Evolutionary conservation across 139 green algal species (phyloP), one percentile per base, ranked within the genome.

Genomic region (Dunaliella primolecta): DNA sequence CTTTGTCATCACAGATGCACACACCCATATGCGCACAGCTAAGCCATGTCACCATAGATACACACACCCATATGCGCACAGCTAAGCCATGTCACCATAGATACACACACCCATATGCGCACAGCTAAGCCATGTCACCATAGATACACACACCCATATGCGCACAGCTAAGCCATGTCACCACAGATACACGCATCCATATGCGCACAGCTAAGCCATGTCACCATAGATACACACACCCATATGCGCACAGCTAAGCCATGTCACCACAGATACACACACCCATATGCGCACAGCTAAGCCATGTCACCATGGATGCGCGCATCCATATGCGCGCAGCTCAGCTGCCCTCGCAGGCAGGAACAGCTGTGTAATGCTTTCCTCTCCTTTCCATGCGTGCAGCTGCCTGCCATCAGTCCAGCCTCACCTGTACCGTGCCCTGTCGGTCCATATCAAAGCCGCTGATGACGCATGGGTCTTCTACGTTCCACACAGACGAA

Each of bases 401-500:
- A n/a, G 56, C 56, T 72, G 56, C 56, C 56, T 72, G 56, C 56
- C 56, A 72, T 20, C 56, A n/a, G 56, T 55, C 31, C 76, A 33
- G 3, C 11, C 80, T 15, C 76, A 83, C 83, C 36, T 87, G 78
- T 30, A 92, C 86, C 30, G 90, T 90, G 78, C 90, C 89, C 27
- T 84, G 79, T 11, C 90, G 87, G 86, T 94, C 92, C 87, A 95
- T 93, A 85, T 95, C 89, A 64, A 95, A 92, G 82, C 92, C 92
- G 33, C 80, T 88, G 55, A 95, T 90, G n/a, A 95, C 84, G 83
- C 86, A 93, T 1, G 92, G 92, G 84, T 94, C 89, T 85, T 94
- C 87, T 33, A 90, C 74, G 85, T 95, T 93, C 92, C 92, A 95
- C 77, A 93, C 90, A 70, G 64, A 84, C 0, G 86, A 57, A 7